A percentile compares a stretch with the other conserved stretches of the same genome.
Evolutionary conservation across 2,329 filamentous ascomycete genomes (phyloP).

Genomic region (Emericellopsis cladophorae): DNA sequence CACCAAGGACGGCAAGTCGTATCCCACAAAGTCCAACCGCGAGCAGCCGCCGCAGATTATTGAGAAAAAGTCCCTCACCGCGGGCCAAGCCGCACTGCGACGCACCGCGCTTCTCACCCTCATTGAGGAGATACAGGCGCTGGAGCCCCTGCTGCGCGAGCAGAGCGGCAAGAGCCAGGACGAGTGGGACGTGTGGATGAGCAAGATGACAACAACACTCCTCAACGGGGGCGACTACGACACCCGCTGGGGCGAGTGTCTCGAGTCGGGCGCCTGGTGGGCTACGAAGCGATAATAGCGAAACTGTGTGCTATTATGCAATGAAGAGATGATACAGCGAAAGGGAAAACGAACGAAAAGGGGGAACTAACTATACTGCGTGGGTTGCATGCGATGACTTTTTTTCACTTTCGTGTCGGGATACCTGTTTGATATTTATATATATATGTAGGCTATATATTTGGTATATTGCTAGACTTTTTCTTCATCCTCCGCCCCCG

Average conservation of each 20-base stretch:
- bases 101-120: constrained; percentile 70
- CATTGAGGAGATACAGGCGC: constrained; percentile 63
- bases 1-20: constrained; percentile 47
- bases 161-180: constrained; percentile 69
- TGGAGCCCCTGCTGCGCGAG: constrained; percentile 67
- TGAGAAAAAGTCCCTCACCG: constrained; percentile 41
- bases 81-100: constrained; percentile 61
- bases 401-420: too few relatives aligned
- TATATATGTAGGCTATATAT: too few relatives aligned
- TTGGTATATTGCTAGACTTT: too few relatives aligned
- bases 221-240: constrained; percentile 39
- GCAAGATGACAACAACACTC: constrained; percentile 67
- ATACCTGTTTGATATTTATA: too few relatives aligned
- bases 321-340: too few relatives aligned
- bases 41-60: constrained; percentile 16
- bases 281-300: constrained; percentile 48
- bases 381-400: too few relatives aligned
- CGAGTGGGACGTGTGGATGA: constrained; percentile 78
- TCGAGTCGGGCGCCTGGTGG: constrained; percentile 74
- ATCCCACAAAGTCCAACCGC: constrained; percentile 41
- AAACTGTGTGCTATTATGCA: too few relatives aligned
- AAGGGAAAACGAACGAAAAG: too few relatives aligned
- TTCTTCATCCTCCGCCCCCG: too few relatives aligned
- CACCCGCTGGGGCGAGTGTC: constrained; percentile 64
- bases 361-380: too few relatives aligned